Conservation (phyloP, 495 filamentous ascomycete genomes). For the Penicillium salamii region DNA sequence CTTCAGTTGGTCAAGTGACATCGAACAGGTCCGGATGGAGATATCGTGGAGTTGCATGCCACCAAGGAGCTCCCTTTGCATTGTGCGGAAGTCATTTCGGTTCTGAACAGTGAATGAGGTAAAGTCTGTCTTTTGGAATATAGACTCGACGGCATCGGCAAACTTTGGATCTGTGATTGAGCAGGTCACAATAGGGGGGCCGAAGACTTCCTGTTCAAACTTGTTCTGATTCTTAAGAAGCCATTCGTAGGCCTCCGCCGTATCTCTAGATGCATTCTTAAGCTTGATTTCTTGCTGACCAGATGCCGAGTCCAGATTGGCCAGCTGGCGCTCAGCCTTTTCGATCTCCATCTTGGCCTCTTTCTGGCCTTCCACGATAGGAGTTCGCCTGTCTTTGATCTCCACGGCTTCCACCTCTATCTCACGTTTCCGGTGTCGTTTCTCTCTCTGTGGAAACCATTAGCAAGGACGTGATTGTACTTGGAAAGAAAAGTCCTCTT, state of each 20-base stretch:
- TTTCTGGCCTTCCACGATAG: conserved; percentile 23
- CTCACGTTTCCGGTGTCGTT: conserved; percentile 32
- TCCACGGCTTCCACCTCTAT: conserved; percentile 26
- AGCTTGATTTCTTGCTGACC: conserved; percentile 73
- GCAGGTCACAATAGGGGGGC: conserved; percentile 79
- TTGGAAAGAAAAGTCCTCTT: conserved; percentile 15
- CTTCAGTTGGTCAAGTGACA: conserved; percentile 46
- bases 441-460: conserved; percentile 33
- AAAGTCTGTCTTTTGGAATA: conserved; percentile 62
- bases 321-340: conserved; percentile 47
- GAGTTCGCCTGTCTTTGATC: conserved; percentile 26
- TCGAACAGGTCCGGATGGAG: conserved; percentile 56
- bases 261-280: conserved; percentile 53
- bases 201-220: conserved; percentile 81
- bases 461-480: conserved; percentile 9
- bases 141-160: conserved; percentile 69
- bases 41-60: conserved; percentile 62
- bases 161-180: conserved; percentile 74
- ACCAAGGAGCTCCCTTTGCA: conserved; percentile 42
- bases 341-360: conserved; percentile 29
- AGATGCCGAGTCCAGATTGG: conserved; percentile 65
- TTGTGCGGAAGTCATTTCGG: conserved; percentile 65
- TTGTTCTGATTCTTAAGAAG: conserved; percentile 63
- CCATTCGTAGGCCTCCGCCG: conserved; percentile 73
- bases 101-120: conserved; percentile 74